phyloP scores from a whole-genome alignment of 345 rosid genomes.

The Aurinia saxatilis region DNA sequence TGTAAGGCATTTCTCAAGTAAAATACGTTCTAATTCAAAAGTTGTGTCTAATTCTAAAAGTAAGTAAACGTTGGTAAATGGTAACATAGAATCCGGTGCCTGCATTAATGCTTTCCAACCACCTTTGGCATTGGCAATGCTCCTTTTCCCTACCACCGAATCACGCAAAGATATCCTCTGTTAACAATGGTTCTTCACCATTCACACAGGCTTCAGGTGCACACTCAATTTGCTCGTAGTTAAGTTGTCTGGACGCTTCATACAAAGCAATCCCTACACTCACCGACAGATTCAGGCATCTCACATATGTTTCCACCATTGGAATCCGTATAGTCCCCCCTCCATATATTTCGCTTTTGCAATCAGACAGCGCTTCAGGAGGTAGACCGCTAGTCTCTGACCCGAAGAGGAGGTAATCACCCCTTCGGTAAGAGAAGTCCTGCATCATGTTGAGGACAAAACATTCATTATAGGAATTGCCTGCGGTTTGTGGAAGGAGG shows the following conservation, averaged over 20 bases:
- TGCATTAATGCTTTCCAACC: background rate
- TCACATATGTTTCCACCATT: constrained; percentile 85
- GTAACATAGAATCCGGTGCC: background rate
- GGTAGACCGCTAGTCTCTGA: constrained; percentile 87
- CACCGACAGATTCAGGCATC: constrained; percentile 90
- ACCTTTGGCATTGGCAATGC: background rate
- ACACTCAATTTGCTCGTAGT: constrained; percentile 59
- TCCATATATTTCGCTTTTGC: constrained; percentile 49
- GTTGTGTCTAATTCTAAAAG: background rate
- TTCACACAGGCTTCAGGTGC: constrained; percentile 27
- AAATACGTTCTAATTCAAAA: background rate
- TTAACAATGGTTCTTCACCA: constrained; percentile 30
- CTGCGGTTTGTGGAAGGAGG: background rate
- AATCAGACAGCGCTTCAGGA: constrained; percentile 68
- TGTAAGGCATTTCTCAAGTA: background rate
- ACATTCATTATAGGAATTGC: background rate
- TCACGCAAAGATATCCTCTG: constrained; percentile 70
- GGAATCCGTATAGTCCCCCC: constrained; percentile 83
- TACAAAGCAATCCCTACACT: constrained; percentile 87
- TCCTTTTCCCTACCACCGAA: background rate
- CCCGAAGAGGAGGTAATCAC: constrained; percentile 84
- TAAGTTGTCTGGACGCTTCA: constrained; percentile 84
- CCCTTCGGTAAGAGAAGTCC: constrained; percentile 71
- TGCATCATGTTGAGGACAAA: constrained; percentile 28
- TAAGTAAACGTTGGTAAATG: background rate